Conservation (phyloP, 805 yeast species). For the Candida coquimbonensis region DNA sequence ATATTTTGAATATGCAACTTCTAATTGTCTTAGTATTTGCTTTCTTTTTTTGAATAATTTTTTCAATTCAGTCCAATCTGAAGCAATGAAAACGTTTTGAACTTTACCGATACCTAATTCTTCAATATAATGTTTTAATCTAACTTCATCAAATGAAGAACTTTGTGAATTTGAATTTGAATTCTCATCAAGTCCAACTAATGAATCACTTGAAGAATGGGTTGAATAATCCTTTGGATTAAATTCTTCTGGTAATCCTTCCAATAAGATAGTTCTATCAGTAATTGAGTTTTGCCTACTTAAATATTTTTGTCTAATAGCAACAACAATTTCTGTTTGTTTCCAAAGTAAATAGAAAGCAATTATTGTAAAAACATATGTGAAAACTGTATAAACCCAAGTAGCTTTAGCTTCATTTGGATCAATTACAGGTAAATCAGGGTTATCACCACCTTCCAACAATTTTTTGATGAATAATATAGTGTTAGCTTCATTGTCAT, state of each 20-base stretch:
- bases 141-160: slow-evolving; percentile 41
- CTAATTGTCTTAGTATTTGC: slow-evolving; percentile 49
- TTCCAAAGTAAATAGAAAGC: slow-evolving; percentile 55
- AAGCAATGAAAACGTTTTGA: slow-evolving; percentile 66
- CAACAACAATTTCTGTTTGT: slow-evolving; percentile 69
- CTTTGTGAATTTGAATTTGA: background rate
- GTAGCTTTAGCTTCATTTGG: slow-evolving; percentile 46
- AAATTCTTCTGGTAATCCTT: slow-evolving; percentile 81
- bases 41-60: slow-evolving; percentile 53
- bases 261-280: slow-evolving; percentile 79
- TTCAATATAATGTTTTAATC: slow-evolving; percentile 68
- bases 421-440: slow-evolving; percentile 16
- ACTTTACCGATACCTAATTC: slow-evolving; percentile 77
- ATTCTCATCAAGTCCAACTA: background rate
- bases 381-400: slow-evolving; percentile 85
- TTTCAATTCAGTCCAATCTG: slow-evolving; percentile 77
- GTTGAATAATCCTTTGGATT: slow-evolving; percentile 31
- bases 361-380: slow-evolving; percentile 74
- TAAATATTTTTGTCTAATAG: slow-evolving; percentile 70
- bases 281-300: slow-evolving; percentile 87
- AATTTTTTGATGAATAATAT: slow-evolving; percentile 10
- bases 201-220: slow-evolving; percentile 9
- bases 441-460: slow-evolving; percentile 31
- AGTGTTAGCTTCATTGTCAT: background rate
- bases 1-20: slow-evolving; percentile 34